These are phyloP conservation scores for Podospora conica DNA, from an alignment of 495 filamentous ascomycete genomes.

Conservation along the genomic window DNA sequence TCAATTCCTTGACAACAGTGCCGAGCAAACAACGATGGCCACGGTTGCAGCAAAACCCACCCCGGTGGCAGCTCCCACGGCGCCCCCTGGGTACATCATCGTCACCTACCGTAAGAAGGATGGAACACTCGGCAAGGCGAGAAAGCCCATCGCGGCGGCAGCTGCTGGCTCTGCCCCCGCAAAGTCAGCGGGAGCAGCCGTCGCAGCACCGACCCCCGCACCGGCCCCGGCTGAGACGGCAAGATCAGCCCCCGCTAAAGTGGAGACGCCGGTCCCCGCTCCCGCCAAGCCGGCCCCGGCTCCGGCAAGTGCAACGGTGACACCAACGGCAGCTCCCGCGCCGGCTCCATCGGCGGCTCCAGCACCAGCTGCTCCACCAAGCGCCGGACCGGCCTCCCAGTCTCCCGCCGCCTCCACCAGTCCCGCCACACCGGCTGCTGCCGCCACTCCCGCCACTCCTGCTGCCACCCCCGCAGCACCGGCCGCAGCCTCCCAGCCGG, in stretches of 20 bases:
- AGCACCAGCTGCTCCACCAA: background rate
- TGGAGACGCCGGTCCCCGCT: background rate
- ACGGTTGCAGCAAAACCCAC: background rate
- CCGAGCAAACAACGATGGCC: background rate
- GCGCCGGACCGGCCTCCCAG: background rate
- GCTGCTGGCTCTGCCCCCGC: background rate
- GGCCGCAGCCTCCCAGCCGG: too few species aligned
- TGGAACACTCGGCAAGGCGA: constrained; percentile 6
- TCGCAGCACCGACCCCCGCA: background rate
- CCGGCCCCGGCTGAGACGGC: background rate
- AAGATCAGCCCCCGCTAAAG: background rate
- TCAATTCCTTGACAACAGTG: background rate
- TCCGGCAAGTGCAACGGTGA: background rate
- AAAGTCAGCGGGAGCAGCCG: background rate
- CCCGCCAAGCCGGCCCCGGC: background rate
- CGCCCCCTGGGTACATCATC: background rate
- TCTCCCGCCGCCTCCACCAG: background rate
- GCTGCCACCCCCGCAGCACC: too few species aligned
- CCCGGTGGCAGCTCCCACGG: background rate
- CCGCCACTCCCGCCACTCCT: background rate
- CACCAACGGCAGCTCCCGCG: background rate
- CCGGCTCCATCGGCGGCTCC: background rate
- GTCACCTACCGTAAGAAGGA: constrained; percentile 2
- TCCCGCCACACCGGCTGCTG: background rate
- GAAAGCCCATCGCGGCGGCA: background rate